Percentiles rank a stretch among this genome's conserved stretches.
Conservation (phyloP, 106 monocot species). For the Dendrobium chrysotoxum region DNA sequence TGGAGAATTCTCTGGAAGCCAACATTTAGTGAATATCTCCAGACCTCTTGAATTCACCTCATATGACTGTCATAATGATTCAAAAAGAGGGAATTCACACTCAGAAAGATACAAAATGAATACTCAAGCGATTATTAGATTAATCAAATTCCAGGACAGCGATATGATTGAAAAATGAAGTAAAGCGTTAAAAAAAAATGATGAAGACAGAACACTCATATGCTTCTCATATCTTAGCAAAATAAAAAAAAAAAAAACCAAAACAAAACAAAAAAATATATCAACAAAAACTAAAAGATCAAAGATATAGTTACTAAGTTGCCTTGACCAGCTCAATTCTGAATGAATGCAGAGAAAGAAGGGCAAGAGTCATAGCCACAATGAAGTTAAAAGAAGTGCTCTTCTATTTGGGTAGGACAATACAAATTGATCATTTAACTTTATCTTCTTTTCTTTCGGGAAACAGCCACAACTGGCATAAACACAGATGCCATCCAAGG, state of each 20-base stretch:
- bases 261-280: neutral
- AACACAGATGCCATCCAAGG: neutral
- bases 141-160: neutral
- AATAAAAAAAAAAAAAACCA: neutral
- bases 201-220: neutral
- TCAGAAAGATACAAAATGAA: neutral
- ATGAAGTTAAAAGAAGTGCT: neutral
- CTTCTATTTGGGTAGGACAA: neutral
- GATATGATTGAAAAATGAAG: too few species aligned
- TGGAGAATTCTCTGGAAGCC: conserved; percentile 51
- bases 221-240: neutral
- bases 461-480: neutral
- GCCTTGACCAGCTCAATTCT: neutral
- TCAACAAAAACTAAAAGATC: neutral
- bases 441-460: neutral
- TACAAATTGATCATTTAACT: neutral
- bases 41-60: conserved; percentile 69
- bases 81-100: neutral
- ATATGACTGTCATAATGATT: conserved; percentile 22
- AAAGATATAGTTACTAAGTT: neutral
- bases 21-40: conserved; percentile 75
- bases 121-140: neutral
- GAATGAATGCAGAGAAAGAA: neutral
- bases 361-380: neutral
- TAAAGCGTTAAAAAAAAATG: neutral